Percentiles rank a stretch among this genome's conserved stretches.
Evolutionary conservation across 495 filamentous ascomycete genomes (phyloP).

Genomic region (Penicillium nucicola): DNA sequence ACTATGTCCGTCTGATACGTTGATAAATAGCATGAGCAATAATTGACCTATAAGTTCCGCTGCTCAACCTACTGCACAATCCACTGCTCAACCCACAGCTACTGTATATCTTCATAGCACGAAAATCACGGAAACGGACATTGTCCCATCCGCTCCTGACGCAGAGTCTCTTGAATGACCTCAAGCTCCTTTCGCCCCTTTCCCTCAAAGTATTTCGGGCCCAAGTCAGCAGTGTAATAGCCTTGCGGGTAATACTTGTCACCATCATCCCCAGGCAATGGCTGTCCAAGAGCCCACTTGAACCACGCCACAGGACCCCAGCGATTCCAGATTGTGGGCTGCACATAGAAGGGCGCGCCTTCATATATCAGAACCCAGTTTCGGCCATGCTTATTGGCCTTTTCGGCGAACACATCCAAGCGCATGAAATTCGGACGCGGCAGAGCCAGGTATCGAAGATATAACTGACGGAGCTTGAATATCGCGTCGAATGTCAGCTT

Average conservation of each 20-base stretch:
- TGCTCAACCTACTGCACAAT: neutral
- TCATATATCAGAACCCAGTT: slow-evolving; percentile 46
- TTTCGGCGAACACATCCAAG: slow-evolving; percentile 38
- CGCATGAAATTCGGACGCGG: slow-evolving; percentile 51
- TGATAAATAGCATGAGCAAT: neutral
- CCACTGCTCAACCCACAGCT: neutral
- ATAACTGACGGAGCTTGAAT: slow-evolving; percentile 44
- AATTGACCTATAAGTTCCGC: neutral
- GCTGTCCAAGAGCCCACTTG: slow-evolving; percentile 47
- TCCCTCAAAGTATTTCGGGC: slow-evolving; percentile 53
- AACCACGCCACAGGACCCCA: slow-evolving; percentile 54
- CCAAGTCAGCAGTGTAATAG: slow-evolving; percentile 55
- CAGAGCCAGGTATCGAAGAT: slow-evolving; percentile 51
- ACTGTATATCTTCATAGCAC: neutral
- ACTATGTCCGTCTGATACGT: neutral
- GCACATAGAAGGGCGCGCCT: slow-evolving; percentile 54
- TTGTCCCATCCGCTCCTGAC: slow-evolving; percentile 32
- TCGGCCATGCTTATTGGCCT: slow-evolving; percentile 49
- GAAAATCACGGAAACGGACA: slow-evolving; percentile 44
- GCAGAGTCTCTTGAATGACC: slow-evolving; percentile 29
- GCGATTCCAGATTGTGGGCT: slow-evolving; percentile 55
- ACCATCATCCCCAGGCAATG: slow-evolving; percentile 57
- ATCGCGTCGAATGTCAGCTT: slow-evolving; percentile 32
- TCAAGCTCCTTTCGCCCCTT: slow-evolving; percentile 50
- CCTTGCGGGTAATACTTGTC: slow-evolving; percentile 57